Percentiles rank a stretch among this genome's conserved stretches.
phyloP scores from a whole-genome alignment of 192 early-diverging fungal species.

The Backusella mclennaniae region DNA sequence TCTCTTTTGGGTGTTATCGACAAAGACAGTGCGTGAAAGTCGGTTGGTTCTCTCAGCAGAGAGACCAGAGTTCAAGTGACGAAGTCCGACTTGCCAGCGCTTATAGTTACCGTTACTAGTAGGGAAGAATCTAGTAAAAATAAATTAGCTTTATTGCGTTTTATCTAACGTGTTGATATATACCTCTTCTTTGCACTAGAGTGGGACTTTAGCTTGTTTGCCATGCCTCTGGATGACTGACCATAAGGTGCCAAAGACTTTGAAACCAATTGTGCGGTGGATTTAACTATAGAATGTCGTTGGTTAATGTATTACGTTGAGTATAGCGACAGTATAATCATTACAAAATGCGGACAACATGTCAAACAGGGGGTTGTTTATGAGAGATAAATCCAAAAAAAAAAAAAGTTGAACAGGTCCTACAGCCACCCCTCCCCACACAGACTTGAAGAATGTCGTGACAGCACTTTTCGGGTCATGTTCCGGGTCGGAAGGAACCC shows the following conservation, averaged over 20 bases:
- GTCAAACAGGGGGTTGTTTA: conserved; percentile 6
- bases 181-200: conserved; percentile 45
- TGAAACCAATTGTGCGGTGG: conserved; percentile 6
- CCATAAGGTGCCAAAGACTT: conserved; percentile 23
- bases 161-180: too few relatives aligned
- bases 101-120: conserved; percentile 39
- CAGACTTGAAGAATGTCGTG: neutral
- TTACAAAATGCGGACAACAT: neutral
- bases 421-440: neutral
- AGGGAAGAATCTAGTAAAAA: conserved; percentile 35
- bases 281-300: neutral
- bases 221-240: conserved; percentile 30
- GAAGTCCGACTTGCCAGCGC: conserved; percentile 40
- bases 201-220: conserved; percentile 38
- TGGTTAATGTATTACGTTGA: neutral
- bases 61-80: conserved; percentile 37
- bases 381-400: neutral
- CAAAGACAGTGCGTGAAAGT: conserved; percentile 20
- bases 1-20: conserved; percentile 34
- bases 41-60: conserved; percentile 36
- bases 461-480: neutral
- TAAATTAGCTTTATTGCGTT: too few relatives aligned
- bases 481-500: neutral
- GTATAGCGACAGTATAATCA: neutral
- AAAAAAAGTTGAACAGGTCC: neutral